Percentiles rank a stretch among this genome's conserved stretches.
These are phyloP conservation scores for Plasmodium falciparum DNA, from an alignment of 169 alveolate genomes.

Conservation along the genomic window DNA sequence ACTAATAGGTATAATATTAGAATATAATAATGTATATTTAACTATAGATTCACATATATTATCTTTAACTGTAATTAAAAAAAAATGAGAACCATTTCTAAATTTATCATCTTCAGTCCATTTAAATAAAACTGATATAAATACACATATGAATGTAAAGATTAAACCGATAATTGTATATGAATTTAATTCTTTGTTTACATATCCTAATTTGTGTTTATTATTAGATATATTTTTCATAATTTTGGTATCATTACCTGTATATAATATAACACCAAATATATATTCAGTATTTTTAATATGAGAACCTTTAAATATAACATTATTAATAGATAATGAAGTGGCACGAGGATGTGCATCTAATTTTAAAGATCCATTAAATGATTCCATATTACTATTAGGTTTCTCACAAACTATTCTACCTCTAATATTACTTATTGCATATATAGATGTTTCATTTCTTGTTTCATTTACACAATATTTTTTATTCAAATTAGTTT, in stretches of 20 bases:
- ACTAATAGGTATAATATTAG: conserved; percentile 71
- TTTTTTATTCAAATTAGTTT: conserved; percentile 81
- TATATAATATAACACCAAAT: conserved; percentile 84
- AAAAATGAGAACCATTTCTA: conserved; percentile 43
- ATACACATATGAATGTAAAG: conserved; percentile 55
- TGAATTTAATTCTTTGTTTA: conserved; percentile 79
- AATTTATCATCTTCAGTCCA: conserved; percentile 77
- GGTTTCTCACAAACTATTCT: conserved; percentile 85
- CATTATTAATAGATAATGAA: conserved; percentile 79
- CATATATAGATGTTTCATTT: conserved; percentile 83
- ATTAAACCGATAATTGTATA: conserved; percentile 75
- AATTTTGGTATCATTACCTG: conserved; percentile 87
- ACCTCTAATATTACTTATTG: conserved; percentile 81
- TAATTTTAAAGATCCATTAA: conserved; percentile 83
- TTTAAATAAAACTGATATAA: conserved; percentile 67
- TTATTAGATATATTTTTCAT: conserved; percentile 80
- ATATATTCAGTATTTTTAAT: conserved; percentile 83
- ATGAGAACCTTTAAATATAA: conserved; percentile 84
- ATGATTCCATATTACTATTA: conserved; percentile 82
- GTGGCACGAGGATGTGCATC: conserved; percentile 87
- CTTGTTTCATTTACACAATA: conserved; percentile 82
- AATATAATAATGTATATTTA: conserved; percentile 48
- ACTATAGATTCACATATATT: conserved; percentile 54
- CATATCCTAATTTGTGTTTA: conserved; percentile 79
- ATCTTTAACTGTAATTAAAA: conserved; percentile 57